These are phyloP conservation scores for Trifolium fragiferum DNA, from an alignment of 306 rosid species.

Conservation along the genomic window DNA sequence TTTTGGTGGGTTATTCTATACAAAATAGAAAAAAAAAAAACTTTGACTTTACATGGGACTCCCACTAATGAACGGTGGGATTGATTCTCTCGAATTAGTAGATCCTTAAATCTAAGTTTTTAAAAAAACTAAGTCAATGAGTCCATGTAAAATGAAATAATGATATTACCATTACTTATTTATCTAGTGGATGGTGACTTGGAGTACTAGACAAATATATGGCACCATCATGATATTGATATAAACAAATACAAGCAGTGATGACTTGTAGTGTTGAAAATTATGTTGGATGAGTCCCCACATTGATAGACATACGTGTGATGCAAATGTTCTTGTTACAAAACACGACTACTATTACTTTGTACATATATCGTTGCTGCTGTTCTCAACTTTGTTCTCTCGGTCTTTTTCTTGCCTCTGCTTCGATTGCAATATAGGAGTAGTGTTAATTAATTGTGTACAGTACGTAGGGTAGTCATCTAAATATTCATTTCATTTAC, in stretches of 20 bases:
- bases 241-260: conserved; percentile 31
- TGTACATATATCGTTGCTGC: background rate
- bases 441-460: conserved; percentile 16
- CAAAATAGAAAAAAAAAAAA: too few relatives aligned
- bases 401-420: conserved; percentile 25
- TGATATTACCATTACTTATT: too few relatives aligned
- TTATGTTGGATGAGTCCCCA: conserved; percentile 31
- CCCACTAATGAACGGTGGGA: too few relatives aligned
- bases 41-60: too few relatives aligned
- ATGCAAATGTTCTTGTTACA: conserved; percentile 37
- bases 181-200: conserved; percentile 33
- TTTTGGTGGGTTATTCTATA: too few relatives aligned
- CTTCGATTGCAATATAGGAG: background rate
- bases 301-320: conserved; percentile 49
- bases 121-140: too few relatives aligned
- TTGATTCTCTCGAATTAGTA: too few relatives aligned
- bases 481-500: conserved; percentile 17
- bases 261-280: conserved; percentile 26
- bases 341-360: background rate
- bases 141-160: too few relatives aligned
- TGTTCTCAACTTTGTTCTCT: conserved; percentile 19
- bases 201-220: conserved; percentile 28
- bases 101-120: too few relatives aligned
- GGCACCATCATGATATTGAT: conserved; percentile 39
- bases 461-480: background rate